A percentile compares a stretch with the other conserved stretches of the same genome.
Evolutionary conservation across 1,139 yeast species (phyloP).

Genomic region (Hyphopichia fennica): DNA sequence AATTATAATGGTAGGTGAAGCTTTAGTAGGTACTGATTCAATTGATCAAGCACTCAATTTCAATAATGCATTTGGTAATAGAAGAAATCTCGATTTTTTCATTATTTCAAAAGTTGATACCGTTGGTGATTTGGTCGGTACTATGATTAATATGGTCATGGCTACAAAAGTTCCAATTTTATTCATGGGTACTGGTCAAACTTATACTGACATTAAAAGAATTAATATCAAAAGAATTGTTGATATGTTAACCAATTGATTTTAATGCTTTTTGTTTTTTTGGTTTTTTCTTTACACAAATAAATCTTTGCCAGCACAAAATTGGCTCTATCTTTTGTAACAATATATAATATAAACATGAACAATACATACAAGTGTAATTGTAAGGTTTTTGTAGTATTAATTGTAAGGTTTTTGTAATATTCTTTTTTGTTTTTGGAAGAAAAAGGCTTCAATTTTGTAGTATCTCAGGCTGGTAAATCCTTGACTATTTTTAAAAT

Average conservation of each 20-base stretch:
- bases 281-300: too few species aligned
- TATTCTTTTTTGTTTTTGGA: too few species aligned
- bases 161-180: constrained; percentile 94
- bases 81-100: constrained; percentile 81
- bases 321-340: not conserved
- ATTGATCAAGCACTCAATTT: constrained; percentile 94
- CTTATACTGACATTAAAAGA: constrained; percentile 92
- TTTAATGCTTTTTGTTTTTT: too few species aligned
- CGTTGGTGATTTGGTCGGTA: constrained; percentile 94
- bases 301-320: not conserved
- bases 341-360: too few species aligned
- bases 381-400: too few species aligned
- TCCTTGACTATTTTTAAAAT: too few species aligned
- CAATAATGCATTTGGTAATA: constrained; percentile 88
- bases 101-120: constrained; percentile 95
- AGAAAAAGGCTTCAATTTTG: too few species aligned
- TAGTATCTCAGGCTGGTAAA: too few species aligned
- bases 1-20: constrained; percentile 98
- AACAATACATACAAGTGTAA: too few species aligned
- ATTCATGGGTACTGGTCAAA: constrained; percentile 96
- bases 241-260: constrained; percentile 62
- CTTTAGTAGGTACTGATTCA: constrained; percentile 95
- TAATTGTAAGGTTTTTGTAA: too few species aligned
- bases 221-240: constrained; percentile 93
- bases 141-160: constrained; percentile 97